Conservation (phyloP, 2,329 filamentous ascomycete species). For the Arthrobotrys sphaeroides region DNA sequence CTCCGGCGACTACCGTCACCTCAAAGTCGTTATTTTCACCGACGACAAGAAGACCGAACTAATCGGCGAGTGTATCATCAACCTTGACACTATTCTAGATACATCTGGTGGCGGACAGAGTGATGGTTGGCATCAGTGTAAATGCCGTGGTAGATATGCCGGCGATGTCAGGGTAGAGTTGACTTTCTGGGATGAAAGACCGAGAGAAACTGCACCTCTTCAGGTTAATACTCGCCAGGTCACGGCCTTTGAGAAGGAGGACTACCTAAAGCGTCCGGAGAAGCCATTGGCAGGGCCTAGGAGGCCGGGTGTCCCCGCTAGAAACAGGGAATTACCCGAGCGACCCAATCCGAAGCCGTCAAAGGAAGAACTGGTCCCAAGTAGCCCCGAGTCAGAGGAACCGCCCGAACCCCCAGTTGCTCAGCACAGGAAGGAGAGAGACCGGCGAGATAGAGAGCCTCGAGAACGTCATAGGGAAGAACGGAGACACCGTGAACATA, state of each 20-base stretch:
- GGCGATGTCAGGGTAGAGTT: slow-evolving; percentile 94
- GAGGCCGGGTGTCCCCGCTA: slow-evolving; percentile 30
- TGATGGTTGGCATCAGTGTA: slow-evolving; percentile 89
- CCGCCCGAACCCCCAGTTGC: slow-evolving; percentile 28
- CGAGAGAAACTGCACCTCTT: slow-evolving; percentile 70
- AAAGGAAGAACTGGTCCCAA: slow-evolving; percentile 26
- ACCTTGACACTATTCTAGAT: slow-evolving; percentile 80
- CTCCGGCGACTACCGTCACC: slow-evolving; percentile 91
- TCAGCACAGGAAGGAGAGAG: slow-evolving; percentile 26
- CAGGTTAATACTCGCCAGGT: slow-evolving; percentile 42
- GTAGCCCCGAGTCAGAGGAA: slow-evolving; percentile 29
- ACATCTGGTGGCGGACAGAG: slow-evolving; percentile 84
- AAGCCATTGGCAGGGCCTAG: slow-evolving; percentile 39
- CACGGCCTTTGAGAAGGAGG: slow-evolving; percentile 50
- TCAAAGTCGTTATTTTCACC: slow-evolving; percentile 96
- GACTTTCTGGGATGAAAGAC: slow-evolving; percentile 91
- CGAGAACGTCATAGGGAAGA: slow-evolving; percentile 42
- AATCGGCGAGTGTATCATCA: slow-evolving; percentile 93
- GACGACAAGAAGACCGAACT: slow-evolving; percentile 98
- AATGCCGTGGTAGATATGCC: slow-evolving; percentile 91
- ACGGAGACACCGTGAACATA: slow-evolving; percentile 29
- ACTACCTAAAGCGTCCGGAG: slow-evolving; percentile 45
- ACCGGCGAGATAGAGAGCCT: slow-evolving; percentile 40
- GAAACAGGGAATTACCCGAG: slow-evolving; percentile 37
- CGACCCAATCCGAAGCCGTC: slow-evolving; percentile 24